These are phyloP conservation scores for Epichloe aotearoae DNA, from an alignment of 2,329 filamentous ascomycete species.

Conservation along the genomic window DNA sequence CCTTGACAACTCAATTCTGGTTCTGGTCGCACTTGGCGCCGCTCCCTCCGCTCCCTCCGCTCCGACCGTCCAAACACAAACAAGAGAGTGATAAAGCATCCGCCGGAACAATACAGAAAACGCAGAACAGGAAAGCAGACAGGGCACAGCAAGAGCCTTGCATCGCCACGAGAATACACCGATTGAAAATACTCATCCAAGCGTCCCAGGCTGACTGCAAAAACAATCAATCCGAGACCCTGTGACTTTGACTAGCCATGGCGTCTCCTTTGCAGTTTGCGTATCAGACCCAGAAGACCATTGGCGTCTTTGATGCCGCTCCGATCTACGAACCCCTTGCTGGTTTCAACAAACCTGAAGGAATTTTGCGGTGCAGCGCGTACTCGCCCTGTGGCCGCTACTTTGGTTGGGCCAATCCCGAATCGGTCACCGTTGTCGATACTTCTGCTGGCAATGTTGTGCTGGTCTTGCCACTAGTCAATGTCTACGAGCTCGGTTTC, in stretches of 20 bases:
- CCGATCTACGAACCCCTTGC: slow-evolving; percentile 76
- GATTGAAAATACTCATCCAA: neutral
- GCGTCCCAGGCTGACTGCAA: slow-evolving; percentile 13
- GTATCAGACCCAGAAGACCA: slow-evolving; percentile 92
- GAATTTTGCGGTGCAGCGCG: slow-evolving; percentile 84
- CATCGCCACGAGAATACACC: slow-evolving; percentile 1
- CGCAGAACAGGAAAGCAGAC: neutral
- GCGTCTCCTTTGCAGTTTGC: slow-evolving; percentile 87
- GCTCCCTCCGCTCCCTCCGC: neutral
- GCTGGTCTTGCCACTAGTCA: slow-evolving; percentile 61
- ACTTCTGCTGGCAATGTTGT: slow-evolving; percentile 62
- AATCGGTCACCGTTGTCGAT: slow-evolving; percentile 77
- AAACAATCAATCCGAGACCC: slow-evolving; percentile 20
- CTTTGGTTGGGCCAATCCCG: slow-evolving; percentile 86
- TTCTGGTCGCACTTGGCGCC: slow-evolving; percentile 1
- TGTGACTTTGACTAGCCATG: slow-evolving; percentile 93
- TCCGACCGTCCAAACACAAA: neutral
- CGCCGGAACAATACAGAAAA: neutral
- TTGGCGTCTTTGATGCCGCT: slow-evolving; percentile 84
- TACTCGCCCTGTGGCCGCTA: slow-evolving; percentile 95
- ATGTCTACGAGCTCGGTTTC: slow-evolving; percentile 90
- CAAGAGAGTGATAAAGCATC: slow-evolving; percentile 2
- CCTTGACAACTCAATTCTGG: neutral
- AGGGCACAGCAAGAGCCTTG: neutral
- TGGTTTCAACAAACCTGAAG: slow-evolving; percentile 78